These are phyloP conservation scores for Erodium maritimum DNA, from an alignment of 345 rosid genomes.

Conservation along the genomic window DNA sequence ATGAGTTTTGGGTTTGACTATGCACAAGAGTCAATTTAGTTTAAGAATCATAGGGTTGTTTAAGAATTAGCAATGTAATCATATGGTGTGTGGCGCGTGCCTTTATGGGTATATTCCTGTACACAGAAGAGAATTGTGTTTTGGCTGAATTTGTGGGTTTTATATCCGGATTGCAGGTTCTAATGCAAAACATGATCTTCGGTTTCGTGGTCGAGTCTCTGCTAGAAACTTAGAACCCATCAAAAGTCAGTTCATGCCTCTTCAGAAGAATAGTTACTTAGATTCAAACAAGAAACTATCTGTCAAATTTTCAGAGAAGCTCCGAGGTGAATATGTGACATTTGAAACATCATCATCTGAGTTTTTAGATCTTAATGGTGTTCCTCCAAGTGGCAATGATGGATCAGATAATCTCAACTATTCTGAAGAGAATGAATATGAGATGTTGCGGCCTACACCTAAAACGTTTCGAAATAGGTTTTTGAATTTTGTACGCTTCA, in stretches of 20 bases:
- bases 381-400: conserved; percentile 22
- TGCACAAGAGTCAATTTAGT: background rate
- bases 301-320: conserved; percentile 33
- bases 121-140: background rate
- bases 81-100: background rate
- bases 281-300: conserved; percentile 20
- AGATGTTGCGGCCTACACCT: conserved; percentile 17
- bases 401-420: conserved; percentile 14
- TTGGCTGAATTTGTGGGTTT: background rate
- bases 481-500: conserved; percentile 50
- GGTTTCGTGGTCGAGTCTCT: conserved; percentile 10
- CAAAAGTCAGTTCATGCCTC: conserved; percentile 14
- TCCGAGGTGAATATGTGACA: conserved; percentile 22
- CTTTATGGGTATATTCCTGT: background rate
- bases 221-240: conserved; percentile 14
- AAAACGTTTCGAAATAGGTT: conserved; percentile 64
- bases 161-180: conserved; percentile 19
- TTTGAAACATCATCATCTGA: conserved; percentile 21
- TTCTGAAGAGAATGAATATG: conserved; percentile 16
- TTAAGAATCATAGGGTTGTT: background rate
- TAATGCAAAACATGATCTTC: conserved; percentile 9
- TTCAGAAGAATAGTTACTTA: conserved; percentile 12
- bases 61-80: background rate
- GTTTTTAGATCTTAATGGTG: conserved; percentile 22
- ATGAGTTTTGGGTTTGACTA: background rate